These are phyloP conservation scores for Prosopis cineraria DNA, from an alignment of 306 rosid genomes.

Conservation along the genomic window DNA sequence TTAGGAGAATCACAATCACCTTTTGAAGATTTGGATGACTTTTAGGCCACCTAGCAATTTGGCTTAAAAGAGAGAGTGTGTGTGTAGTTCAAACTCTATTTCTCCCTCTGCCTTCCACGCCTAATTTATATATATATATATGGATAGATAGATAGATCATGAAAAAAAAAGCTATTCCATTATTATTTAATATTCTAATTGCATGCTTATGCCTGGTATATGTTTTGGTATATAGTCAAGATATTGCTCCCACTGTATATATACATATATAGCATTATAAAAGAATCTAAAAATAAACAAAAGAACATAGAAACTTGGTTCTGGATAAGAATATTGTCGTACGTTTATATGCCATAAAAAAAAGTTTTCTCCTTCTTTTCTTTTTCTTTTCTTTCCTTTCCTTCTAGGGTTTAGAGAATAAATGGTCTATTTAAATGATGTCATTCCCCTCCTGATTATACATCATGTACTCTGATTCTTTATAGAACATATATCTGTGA, in stretches of 20 bases:
- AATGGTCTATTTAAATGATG: neutral
- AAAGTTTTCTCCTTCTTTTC: neutral
- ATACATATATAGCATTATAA: neutral
- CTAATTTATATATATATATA: neutral
- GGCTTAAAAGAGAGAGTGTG: no score
- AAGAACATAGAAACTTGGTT: neutral
- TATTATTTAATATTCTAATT: conserved; percentile 6
- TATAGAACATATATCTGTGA: neutral
- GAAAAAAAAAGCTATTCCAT: no score
- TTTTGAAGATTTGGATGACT: conserved; percentile 34
- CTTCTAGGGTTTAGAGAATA: neutral
- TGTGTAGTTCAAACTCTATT: conserved; percentile 24
- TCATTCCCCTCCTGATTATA: neutral
- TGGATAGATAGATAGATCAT: no score
- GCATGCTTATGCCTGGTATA: conserved; percentile 12
- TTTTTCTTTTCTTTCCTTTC: neutral
- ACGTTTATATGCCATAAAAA: conserved; percentile 2
- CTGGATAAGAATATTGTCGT: conserved; percentile 28
- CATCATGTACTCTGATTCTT: neutral
- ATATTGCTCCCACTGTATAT: conserved; percentile 17
- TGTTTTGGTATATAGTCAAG: conserved; percentile 24
- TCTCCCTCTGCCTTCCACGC: conserved; percentile 22
- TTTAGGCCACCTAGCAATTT: conserved; percentile 39
- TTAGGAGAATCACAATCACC: conserved; percentile 45
- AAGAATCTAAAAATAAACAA: neutral